phyloP scores from a whole-genome alignment of 352 stramenopile genomes.

The Pythium brassicae region DNA sequence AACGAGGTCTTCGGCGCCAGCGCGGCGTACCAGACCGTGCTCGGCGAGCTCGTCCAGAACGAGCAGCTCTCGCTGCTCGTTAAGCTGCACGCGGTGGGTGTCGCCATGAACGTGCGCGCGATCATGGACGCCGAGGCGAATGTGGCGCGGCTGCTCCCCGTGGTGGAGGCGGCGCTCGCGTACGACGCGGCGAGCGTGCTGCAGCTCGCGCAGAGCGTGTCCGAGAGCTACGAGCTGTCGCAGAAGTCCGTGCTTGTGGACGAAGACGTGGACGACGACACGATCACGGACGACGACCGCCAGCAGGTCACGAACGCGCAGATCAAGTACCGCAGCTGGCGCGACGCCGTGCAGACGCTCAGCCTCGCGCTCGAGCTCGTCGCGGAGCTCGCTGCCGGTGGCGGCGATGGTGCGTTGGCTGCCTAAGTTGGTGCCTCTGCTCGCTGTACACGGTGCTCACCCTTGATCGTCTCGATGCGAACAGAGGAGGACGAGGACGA shows the following conservation, averaged over 20 bases:
- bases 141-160: conserved; percentile 58
- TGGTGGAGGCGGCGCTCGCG: conserved; percentile 68
- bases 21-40: conserved; percentile 57
- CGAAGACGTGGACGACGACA: conserved; percentile 61
- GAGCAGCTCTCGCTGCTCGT: conserved; percentile 45
- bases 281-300: conserved; percentile 49
- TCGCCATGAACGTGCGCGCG: conserved; percentile 73
- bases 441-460: neutral
- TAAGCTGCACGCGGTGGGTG: conserved; percentile 59
- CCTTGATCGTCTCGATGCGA: neutral
- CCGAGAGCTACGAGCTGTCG: conserved; percentile 51
- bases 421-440: neutral
- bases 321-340: conserved; percentile 65
- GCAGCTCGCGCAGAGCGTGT: conserved; percentile 65
- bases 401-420: conserved; percentile 35
- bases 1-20: conserved; percentile 63
- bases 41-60: conserved; percentile 59
- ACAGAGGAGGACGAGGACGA: conserved; percentile 72
- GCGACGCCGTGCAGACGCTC: conserved; percentile 77
- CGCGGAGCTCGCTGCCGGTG: conserved; percentile 50
- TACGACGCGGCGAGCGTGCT: conserved; percentile 76
- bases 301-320: conserved; percentile 63
- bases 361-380: conserved; percentile 75
- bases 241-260: conserved; percentile 61
- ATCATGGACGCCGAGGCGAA: conserved; percentile 76